Evolutionary conservation across 2,329 filamentous ascomycete species (phyloP), one percentile per base, ranked within the genome.

Genomic region (Cladophialophora immunda): DNA sequence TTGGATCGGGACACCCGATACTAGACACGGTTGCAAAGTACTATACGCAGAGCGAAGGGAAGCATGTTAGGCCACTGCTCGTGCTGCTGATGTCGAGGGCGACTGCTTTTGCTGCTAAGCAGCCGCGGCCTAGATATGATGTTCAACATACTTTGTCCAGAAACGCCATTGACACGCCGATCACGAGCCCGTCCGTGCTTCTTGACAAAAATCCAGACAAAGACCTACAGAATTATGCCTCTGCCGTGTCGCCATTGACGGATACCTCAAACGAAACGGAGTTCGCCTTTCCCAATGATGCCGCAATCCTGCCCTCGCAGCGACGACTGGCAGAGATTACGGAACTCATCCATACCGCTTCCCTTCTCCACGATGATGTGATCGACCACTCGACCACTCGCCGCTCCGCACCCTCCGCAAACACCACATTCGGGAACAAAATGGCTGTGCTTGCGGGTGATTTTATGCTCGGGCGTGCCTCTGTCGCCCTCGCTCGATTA

Each of bases 361-460:
- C 94, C 1, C 87, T 99, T 19, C 88, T 99, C 15, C 95, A 99
- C 80, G 95, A 99, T 85, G 95, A 99, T 81, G 95, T 99, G 32
- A 97, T 99, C 76, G 95, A 99, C 77, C 92, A 94, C 78, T 96
- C 94, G 0, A 85, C 92, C 50, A 91, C 93, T 11, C 89, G 95
- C 63, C 91, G 95, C 67, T 92, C 92, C 32, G 88, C 89, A 2
- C 91, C 92, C 7, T 97, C 92, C 1, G 95, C 95, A 34, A 99
- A 99, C 78, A 87, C 95, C 68, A 92, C 94, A 75, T 98, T 98
- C 75, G 95, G 95, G 70, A 99, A 99, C 84, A 99, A 99, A 81
- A 98, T 99, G 94, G 94, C 95, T 15, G 94, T 99, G 2, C 81
- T 99, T 71, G 95, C 95, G 0, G 95, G 95, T n/a, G 95, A 99